Evolutionary conservation across 768 basidiomycete genomes (phyloP), one percentile per base, ranked within the genome.

Genomic region (Vararia minispora): DNA sequence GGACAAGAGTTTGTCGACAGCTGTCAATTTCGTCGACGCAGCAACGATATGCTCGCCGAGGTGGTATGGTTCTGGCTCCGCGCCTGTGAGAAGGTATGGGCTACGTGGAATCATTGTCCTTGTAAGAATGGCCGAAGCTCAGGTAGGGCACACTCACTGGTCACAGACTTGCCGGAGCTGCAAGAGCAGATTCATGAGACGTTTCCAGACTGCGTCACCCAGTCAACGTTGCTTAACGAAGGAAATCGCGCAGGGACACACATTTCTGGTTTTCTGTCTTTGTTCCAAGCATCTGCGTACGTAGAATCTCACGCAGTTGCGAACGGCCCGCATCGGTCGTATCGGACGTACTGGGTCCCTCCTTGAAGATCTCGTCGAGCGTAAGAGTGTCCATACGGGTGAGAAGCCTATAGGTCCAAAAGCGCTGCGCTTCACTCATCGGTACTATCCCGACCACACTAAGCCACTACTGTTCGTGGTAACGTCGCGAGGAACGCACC

Each of bases 131-230:
- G n/a, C n/a, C n/a, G n/a, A n/a, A n/a, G n/a, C n/a, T n/a, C n/a
- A n/a, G n/a, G n/a, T n/a, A n/a, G n/a, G n/a, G n/a, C n/a, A n/a
- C 3, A 51, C 72, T 23, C 45, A 74, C 71, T 83, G 80, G 49
- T 79, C 77, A 55, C 80, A 83, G 33, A 79, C 69, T 61, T 72
- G 71, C 31, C 79, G 66, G 9, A 84, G 60, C 54, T 83, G 79
- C 63, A 83, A 69, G 32, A 84, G 53, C n/a, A 83, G 61, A 53
- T 79, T 79, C 69, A 75, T 75, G 30, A 77, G 59, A 43, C 66
- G 66, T 40, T 58, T 65, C 66, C 70, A 77, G 37, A 63, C 72
- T 74, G 41, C n/a, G 18, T n/a, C 26, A 17, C 37, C 14, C n/a
- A 5, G n/a, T 33, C 14, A 51, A 29, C 10, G 29, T n/a, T 27